Percentiles rank a stretch among this genome's conserved stretches.
Evolutionary conservation across 2,329 filamentous ascomycete species (phyloP).

Genomic region (Boeremia exigua): DNA sequence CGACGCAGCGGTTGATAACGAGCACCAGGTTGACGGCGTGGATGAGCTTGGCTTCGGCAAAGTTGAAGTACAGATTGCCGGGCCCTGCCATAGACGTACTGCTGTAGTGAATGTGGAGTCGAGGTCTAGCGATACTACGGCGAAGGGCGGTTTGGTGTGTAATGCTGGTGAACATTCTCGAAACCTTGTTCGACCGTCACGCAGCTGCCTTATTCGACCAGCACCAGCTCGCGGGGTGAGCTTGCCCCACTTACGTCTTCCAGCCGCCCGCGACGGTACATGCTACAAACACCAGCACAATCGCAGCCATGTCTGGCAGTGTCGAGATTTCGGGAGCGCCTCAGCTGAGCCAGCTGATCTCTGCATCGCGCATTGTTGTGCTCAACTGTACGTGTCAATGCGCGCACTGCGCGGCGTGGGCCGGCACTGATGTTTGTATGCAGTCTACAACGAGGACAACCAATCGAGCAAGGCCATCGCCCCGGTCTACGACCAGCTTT

Average conservation of each 20-base stretch:
- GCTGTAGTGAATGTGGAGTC: neutral
- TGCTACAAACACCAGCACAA: conserved; percentile 9
- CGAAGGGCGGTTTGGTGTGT: neutral
- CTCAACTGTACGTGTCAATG: conserved; percentile 75
- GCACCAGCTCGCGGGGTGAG: conserved; percentile 11
- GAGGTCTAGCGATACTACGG: neutral
- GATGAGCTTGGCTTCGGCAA: conserved; percentile 42
- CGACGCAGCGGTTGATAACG: conserved; percentile 37
- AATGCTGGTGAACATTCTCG: conserved; percentile 15
- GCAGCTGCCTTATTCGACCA: too few relatives aligned
- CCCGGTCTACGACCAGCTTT: conserved; percentile 80
- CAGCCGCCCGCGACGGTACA: conserved; percentile 10
- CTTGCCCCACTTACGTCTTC: conserved; percentile 21
- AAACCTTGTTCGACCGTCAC: conserved; percentile 5
- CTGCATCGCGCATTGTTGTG: conserved; percentile 78
- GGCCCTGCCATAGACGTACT: conserved; percentile 39
- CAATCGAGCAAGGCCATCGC: conserved; percentile 83
- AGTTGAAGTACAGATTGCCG: conserved; percentile 39
- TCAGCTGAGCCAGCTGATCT: conserved; percentile 64
- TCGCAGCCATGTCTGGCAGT: conserved; percentile 52
- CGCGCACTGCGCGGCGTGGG: conserved; percentile 22
- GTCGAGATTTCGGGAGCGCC: conserved; percentile 52
- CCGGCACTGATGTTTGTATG: conserved; percentile 28
- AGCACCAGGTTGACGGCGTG: conserved; percentile 40
- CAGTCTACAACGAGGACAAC: conserved; percentile 90